Percentiles rank a stretch among this genome's conserved stretches.
These are phyloP conservation scores for Theobroma grandiflorum DNA, from an alignment of 441 rosid species.

Conservation along the genomic window DNA sequence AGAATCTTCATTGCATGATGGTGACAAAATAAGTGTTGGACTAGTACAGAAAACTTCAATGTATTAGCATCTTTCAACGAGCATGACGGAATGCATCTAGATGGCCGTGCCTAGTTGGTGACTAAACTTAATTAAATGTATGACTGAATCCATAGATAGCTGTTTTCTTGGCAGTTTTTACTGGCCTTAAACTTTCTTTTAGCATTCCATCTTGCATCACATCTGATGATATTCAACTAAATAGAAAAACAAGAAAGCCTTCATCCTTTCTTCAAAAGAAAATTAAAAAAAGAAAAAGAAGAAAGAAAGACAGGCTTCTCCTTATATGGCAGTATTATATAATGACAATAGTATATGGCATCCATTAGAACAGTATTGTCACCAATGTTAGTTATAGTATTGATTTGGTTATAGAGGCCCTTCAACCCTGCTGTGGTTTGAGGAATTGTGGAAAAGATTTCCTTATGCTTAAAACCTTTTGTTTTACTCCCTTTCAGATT, in stretches of 20 bases:
- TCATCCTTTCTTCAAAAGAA: not conserved
- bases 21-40: not conserved
- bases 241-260: not conserved
- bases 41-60: slow-evolving; percentile 9
- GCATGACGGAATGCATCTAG: slow-evolving; percentile 1
- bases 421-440: not conserved
- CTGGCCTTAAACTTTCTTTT: not conserved
- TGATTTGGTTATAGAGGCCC: slow-evolving; percentile 1
- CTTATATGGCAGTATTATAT: too few relatives aligned
- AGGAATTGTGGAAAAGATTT: not conserved
- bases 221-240: not conserved
- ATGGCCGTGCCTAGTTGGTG: not conserved
- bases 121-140: not conserved
- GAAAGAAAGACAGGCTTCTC: not conserved
- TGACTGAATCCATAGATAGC: not conserved
- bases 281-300: too few relatives aligned
- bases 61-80: not conserved
- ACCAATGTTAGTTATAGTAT: not conserved
- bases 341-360: too few relatives aligned
- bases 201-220: not conserved
- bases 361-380: not conserved
- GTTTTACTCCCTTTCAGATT: slow-evolving; percentile 57
- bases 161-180: not conserved
- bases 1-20: not conserved
- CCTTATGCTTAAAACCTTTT: not conserved